Conservation (phyloP, 345 rosid genomes). For the Microcos paniculata region DNA sequence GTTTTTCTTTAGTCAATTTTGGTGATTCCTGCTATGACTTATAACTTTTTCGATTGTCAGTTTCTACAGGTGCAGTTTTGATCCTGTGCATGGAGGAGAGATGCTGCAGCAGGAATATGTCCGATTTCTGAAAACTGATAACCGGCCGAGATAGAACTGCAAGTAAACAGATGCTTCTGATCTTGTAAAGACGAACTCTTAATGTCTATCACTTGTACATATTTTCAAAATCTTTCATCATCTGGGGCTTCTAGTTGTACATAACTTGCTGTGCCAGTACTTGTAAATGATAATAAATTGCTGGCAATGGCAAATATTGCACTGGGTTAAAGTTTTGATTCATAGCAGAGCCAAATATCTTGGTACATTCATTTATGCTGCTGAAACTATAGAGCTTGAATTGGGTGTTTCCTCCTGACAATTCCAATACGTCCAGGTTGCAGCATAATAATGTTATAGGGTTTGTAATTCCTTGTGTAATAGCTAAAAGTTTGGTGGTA, state of each 20-base stretch:
- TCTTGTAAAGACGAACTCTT: not conserved
- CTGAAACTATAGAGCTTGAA: not conserved
- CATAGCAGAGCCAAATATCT: not conserved
- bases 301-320: not conserved
- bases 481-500: not conserved
- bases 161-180: not conserved
- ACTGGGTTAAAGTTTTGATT: not conserved
- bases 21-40: not conserved
- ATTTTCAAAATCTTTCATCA: not conserved
- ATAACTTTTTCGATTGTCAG: slow-evolving; percentile 27
- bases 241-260: not conserved
- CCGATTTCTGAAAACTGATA: slow-evolving; percentile 44
- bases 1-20: not conserved
- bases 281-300: slow-evolving; percentile 2
- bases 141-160: slow-evolving; percentile 26
- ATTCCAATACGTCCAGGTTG: too few species aligned
- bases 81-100: slow-evolving; percentile 59
- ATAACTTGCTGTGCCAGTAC: not conserved
- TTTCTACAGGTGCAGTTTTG: slow-evolving; percentile 67
- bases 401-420: not conserved
- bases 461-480: not conserved
- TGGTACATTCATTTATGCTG: not conserved
- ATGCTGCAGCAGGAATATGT: slow-evolving; percentile 65
- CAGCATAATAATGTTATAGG: not conserved
- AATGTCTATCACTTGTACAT: slow-evolving; percentile 6